Percentiles rank a stretch among this genome's conserved stretches.
phyloP scores from a whole-genome alignment of 495 filamentous ascomycete species.

The Chlorociboria aeruginascens region DNA sequence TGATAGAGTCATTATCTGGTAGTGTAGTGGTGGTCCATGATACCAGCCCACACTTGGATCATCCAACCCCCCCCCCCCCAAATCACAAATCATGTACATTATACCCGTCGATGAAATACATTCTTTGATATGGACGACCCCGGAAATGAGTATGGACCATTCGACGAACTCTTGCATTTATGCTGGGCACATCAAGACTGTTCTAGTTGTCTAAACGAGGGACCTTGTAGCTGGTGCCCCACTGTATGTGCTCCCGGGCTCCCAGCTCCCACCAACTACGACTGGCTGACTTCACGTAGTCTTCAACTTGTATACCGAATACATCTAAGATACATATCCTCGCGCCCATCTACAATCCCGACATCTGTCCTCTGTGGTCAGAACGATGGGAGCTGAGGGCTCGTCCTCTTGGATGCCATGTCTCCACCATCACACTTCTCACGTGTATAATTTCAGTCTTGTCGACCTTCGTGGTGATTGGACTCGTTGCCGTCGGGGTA shows the following conservation, averaged over 20 bases:
- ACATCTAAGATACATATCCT: constrained; percentile 26
- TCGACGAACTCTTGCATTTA: constrained; percentile 25
- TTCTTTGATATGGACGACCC: no score
- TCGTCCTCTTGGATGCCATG: constrained; percentile 32
- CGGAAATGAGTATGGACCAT: background rate
- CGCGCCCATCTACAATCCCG: constrained; percentile 29
- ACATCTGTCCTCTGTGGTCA: constrained; percentile 34
- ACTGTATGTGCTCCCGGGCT: no score
- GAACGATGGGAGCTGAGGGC: constrained; percentile 42
- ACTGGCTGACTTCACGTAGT: constrained; percentile 19
- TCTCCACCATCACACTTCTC: constrained; percentile 38
- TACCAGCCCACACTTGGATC: no score
- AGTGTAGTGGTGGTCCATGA: no score
- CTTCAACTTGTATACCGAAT: constrained; percentile 37
- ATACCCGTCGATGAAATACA: no score
- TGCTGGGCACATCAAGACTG: constrained; percentile 38
- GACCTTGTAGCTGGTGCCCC: constrained; percentile 40
- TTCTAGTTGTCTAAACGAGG: constrained; percentile 26
- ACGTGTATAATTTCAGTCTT: constrained; percentile 27
- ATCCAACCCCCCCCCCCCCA: no score
- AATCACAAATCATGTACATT: no score
- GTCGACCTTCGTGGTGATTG: constrained; percentile 25
- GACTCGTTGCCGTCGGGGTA: constrained; percentile 19
- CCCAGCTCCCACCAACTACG: no score
- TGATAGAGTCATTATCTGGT: no score